Evolutionary conservation across 2,329 filamentous ascomycete species (phyloP), one percentile per base, ranked within the genome.

Genomic region (Ceratocystis albifundus): DNA sequence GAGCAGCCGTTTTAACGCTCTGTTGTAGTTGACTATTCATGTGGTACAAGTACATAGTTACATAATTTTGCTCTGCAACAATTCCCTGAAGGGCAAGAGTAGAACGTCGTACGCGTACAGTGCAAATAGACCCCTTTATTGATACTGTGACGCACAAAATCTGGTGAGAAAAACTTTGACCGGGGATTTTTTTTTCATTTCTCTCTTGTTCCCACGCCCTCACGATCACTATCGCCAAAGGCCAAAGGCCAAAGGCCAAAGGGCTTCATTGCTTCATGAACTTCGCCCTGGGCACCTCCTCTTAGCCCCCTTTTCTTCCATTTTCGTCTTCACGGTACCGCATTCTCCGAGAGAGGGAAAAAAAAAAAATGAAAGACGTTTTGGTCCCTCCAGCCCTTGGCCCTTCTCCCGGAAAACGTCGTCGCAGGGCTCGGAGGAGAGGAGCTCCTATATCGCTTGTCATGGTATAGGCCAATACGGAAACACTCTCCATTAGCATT

Each of bases 381-480:
- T 36, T 57, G 53, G 53, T 57, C 25, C 53, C 15, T 57, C 25
- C 53, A 57, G 53, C 10, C 53, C 25, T 57, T 57, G 25, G n/a
- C 15, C 32, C 25, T 32, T 17, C 5, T 6, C 15, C 25, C 53
- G 53, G 53, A 57, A 57, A 57, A 57, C 53, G 15, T 57, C 53
- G 53, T 57, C 2, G 53, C 53, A 30, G 53, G 25, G 15, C 53
- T 30, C 25, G 25, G 53, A 22, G 53, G 28, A 17, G 53, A 28
- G 28, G 25, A 50, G 46, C 25, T 5, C 28, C 53, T 57, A 57
- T 57, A 57, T 28, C 22, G 28, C 10, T 25, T 30, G 25, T 17
- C 25, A 32, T 32, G 53, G 30, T 57, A 57, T 30, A 57, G 22
- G 22, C 15, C 3, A 57, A 32, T 57, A 32, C 25, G 10, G 53